Evolutionary conservation across 176 grass and related monocot genomes (phyloP), one percentile per base, ranked within the genome.

Genomic region (Triticum timopheevii): DNA sequence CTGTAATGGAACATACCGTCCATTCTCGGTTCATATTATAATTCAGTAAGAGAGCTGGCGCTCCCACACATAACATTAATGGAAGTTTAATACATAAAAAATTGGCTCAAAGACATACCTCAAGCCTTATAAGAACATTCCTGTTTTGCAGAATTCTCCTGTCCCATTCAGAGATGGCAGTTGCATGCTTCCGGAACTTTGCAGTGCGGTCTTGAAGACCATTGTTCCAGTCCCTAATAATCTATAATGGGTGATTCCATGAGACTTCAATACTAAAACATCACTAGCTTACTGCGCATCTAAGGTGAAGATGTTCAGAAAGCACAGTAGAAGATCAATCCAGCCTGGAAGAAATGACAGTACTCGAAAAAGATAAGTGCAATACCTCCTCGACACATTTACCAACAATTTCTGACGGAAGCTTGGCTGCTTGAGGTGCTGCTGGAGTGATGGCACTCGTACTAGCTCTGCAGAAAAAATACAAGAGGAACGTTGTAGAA

Each of bases 191-290:
- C 78, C 87, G 86, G 80, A 99, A 99, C 68, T 97, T 99, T 30
- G 92, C 65, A 85, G 97, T 96, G 4, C 94, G 90, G n/a, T 94
- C 94, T 92, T 97, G 97, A 87, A 99, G 87, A 84, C 96, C 97
- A 93, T 96, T 88, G 79, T 94, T 96, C 97, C 97, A 99, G 76
- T 94, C 92, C 83, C 94, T 97, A 70, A 99, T 93, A 83, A 99
- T 99, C 97, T 99, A 71, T 75, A 94, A 78, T 78, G 73, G n/a
- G 35, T 31, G 10, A 42, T 42, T 72, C 13, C 28, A 39, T 84
- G 61, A 91, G 63, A 56, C 39, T 8, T 49, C 36, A 52, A 77
- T 12, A 90, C 15, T 34, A 30, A 42, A 65, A 63, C 13, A 33
- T 15, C 47, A 19, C 13, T 74, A 44, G 23, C 45, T 31, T 65